Base-by-base conservation (phyloP, 1,284 basidiomycete species). In the Malassezia equina region DNA sequence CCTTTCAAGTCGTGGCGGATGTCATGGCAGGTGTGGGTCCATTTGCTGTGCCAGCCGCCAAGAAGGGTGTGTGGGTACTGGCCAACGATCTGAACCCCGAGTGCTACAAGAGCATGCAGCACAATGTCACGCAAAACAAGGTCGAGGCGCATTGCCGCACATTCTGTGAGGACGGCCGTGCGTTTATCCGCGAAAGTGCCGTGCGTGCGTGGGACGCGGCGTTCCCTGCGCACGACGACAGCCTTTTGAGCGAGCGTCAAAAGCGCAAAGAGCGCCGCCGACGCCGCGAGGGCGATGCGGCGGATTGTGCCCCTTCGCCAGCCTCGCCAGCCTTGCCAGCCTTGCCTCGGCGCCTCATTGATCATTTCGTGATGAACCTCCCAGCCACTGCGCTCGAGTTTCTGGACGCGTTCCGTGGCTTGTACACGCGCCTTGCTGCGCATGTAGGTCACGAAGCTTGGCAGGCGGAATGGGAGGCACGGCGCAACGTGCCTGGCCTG, bases 11-110 rank as follows among this genome's bases (percentile, higher is more conserved):
- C 17, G 64, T 96, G 17, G 88, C 84, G 0, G 94, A 99, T 75
- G 90, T 88, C 21, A 94, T 98, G 77, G 94, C 94, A 1, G 94
- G 94, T 12, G 91, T 99, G 0, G 94, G 94, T 0, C 94, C 94
- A 0, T 99, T 99, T 74, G 87, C 88, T 1, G 77, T 98, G 8
- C 94, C 94, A 1, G 87, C 90, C 0, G 91, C 85, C 0, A 91
- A 85, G 77, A 88, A 86, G 64, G 87, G 88, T 0, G 51, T 53
- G 19, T 68, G 65, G 62, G 87, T 98, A 0, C 77, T 91, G 28
- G 90, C 87, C 15, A 98, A 96, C 64, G 94, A 99, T 75, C 77
- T 98, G 47, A 99, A 99, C 75, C 91, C 93, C 1, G 82, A 83
- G 39, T 87, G 88, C 61, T 82, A 82, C 13, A 84, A 84, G 67